These are phyloP conservation scores for Andrographis paniculata DNA, from an alignment of 305 asterid genomes.

Conservation along the genomic window DNA sequence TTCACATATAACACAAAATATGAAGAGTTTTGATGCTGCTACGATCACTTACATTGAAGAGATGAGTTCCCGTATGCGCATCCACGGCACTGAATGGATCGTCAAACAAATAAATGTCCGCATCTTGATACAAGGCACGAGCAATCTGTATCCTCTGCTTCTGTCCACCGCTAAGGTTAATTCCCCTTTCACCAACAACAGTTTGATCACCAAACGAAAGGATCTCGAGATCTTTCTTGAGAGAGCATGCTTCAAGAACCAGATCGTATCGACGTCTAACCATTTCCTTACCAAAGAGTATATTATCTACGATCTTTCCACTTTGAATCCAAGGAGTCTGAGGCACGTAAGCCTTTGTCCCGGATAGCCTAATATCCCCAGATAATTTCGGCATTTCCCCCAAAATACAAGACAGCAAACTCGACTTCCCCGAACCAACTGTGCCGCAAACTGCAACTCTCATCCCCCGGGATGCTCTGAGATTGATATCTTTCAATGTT, in stretches of 20 bases:
- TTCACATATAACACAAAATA: not conserved
- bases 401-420: conserved; percentile 61
- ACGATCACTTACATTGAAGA: conserved; percentile 72
- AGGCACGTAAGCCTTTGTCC: conserved; percentile 70
- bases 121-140: conserved; percentile 83
- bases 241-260: conserved; percentile 64
- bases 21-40: not conserved
- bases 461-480: conserved; percentile 53
- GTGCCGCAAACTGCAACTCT: conserved; percentile 83
- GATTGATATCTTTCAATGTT: conserved; percentile 40
- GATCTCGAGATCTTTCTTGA: conserved; percentile 71
- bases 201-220: conserved; percentile 76
- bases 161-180: conserved; percentile 85
- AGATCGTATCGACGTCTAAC: conserved; percentile 43
- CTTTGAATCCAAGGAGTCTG: conserved; percentile 95
- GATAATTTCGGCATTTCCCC: conserved; percentile 77
- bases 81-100: conserved; percentile 96
- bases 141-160: conserved; percentile 95
- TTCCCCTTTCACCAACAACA: conserved; percentile 77
- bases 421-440: too few relatives aligned
- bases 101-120: conserved; percentile 72
- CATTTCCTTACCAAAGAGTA: conserved; percentile 74
- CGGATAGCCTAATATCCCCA: conserved; percentile 47
- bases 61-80: conserved; percentile 92
- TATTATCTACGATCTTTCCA: conserved; percentile 75